phyloP scores from a whole-genome alignment of 2,329 filamentous ascomycete species.

The Rhynchosporium secalis region DNA sequence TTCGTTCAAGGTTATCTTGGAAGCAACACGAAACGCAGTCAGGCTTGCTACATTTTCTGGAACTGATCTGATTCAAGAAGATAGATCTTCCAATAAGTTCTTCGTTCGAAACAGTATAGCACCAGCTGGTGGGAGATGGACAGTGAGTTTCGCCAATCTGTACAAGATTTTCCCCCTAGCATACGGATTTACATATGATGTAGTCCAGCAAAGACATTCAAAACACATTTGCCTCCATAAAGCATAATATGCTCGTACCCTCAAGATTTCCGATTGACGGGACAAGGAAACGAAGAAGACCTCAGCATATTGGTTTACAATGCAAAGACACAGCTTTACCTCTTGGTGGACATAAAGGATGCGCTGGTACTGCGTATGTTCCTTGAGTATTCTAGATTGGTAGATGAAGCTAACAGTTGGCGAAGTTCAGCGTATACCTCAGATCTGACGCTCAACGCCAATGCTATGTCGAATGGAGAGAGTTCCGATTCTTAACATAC shows the following conservation, averaged over 20 bases:
- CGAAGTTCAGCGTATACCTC: constrained; percentile 11
- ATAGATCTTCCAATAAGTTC: constrained; percentile 7
- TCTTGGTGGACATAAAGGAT: not conserved
- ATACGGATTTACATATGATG: not conserved
- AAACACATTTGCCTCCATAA: constrained; percentile 3
- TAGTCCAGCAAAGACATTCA: constrained; percentile 9
- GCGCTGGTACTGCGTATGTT: not conserved
- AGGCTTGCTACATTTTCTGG: constrained; percentile 10
- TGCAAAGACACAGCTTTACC: constrained; percentile 10
- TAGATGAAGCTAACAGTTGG: not conserved
- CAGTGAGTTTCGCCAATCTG: not conserved
- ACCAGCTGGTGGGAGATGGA: constrained; percentile 1
- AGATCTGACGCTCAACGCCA: not conserved
- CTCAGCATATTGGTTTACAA: not conserved
- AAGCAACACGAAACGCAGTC: constrained; percentile 7
- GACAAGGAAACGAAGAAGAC: not conserved
- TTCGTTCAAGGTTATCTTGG: not conserved
- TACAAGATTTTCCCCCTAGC: not conserved
- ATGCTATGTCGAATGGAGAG: not conserved
- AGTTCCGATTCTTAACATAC: too few species aligned
- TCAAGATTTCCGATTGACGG: constrained; percentile 7
- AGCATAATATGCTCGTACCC: constrained; percentile 5
- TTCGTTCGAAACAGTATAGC: constrained; percentile 10
- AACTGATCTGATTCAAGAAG: constrained; percentile 5
- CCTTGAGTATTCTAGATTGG: not conserved